A percentile compares a stretch with the other conserved stretches of the same genome.
Evolutionary conservation across 148 eudicot species (phyloP).

Genomic region (Diospyros kaki): DNA sequence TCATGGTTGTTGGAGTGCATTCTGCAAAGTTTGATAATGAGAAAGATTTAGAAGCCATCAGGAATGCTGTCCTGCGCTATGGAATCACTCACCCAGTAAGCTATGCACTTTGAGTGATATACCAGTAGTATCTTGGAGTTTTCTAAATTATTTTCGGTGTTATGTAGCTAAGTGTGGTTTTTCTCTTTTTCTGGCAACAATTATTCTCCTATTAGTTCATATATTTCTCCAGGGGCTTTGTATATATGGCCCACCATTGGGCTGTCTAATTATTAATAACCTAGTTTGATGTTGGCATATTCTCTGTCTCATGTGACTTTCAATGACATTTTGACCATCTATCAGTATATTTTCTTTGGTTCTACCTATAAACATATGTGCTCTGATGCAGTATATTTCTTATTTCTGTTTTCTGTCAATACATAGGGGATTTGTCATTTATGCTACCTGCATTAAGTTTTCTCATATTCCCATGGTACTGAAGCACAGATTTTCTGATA

Average conservation of each 20-base stretch:
- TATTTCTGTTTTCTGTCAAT: background rate
- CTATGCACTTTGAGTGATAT: conserved; percentile 1
- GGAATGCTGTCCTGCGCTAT: conserved; percentile 87
- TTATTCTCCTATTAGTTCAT: background rate
- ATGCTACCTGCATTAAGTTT: too few relatives aligned
- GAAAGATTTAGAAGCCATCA: conserved; percentile 87
- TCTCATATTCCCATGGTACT: too few relatives aligned
- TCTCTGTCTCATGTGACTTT: background rate
- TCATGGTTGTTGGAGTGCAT: conserved; percentile 90
- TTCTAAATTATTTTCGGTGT: background rate
- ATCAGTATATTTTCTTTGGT: background rate
- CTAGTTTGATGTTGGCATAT: background rate
- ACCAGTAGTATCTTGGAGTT: background rate
- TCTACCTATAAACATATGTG: background rate
- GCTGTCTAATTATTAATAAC: background rate
- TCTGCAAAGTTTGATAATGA: conserved; percentile 98
- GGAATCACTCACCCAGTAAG: conserved; percentile 87
- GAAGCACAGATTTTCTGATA: too few relatives aligned
- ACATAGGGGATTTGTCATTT: too few relatives aligned
- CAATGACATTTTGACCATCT: background rate
- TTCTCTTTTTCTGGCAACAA: background rate
- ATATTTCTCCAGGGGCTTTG: background rate
- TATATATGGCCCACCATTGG: background rate
- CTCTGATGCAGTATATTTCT: background rate
- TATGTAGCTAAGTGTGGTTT: background rate